Base-by-base conservation (phyloP, 192 early-diverging fungal species). In the Physocladia obscura region DNA sequence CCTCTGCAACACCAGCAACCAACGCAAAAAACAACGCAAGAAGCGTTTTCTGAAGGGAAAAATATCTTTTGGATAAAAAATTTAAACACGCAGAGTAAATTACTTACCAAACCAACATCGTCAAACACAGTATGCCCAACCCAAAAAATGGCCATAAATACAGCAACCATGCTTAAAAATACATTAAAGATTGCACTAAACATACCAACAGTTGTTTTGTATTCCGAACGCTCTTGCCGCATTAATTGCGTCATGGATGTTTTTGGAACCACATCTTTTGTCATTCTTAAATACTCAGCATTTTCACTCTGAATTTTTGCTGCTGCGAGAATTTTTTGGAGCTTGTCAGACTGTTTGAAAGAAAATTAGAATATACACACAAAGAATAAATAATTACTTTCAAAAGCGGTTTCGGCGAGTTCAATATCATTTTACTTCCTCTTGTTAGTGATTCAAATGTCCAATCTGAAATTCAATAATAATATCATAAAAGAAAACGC, bases 1-100 rank as follows among this genome's bases (percentile, higher is more conserved):
- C 77, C 62, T 82, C 81, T 6, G 81, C 81, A 26, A 82, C 57
- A 1, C 58, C 62, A 15, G 77, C 81, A 21, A 82, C 54, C 22
- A 75, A 36, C 27, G 73, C 71, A 21, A 57, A 65, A 26, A 73
- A 55, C 26, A 82, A 61, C 32, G 73, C 54, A 0, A 82, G 32
- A 52, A 82, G 55, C 19, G 76, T 77, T 75, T 64, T 71, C 70
- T 77, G 49, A 15, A 29, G 31, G 24, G 30, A 73, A 49, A n/a
- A n/a, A n/a, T n/a, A n/a, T n/a, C n/a, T n/a, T n/a, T n/a, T n/a
- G 30, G 19, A 38, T n/a, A n/a, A n/a, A n/a, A n/a, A n/a, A n/a
- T n/a, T n/a, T n/a, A n/a, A 26, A 27, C 13, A 34, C 35, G 32
- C 19, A 30, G 49, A 47, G 24, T 6, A n/a, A 35, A 35, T 27